Conservation (phyloP, 371 early-diverging fungal species). For the Mortierella sp. region DNA sequence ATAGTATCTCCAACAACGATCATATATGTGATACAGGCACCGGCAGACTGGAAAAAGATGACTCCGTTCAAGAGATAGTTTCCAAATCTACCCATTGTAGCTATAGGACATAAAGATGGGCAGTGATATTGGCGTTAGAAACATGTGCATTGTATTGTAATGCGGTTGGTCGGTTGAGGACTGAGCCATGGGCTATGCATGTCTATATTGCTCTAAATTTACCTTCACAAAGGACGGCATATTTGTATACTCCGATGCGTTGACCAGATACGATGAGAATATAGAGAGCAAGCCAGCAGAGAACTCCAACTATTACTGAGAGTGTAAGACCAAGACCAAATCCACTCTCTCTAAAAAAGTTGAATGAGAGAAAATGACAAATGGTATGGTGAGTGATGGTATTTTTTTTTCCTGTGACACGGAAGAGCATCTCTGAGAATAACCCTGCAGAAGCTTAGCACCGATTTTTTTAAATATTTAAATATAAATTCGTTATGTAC, state of each 20-base stretch:
- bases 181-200: too few species aligned
- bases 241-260: constrained; percentile 60
- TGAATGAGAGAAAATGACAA: too few species aligned
- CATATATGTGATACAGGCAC: constrained; percentile 67
- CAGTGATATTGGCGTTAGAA: not conserved
- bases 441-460: not conserved
- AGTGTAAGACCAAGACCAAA: constrained; percentile 66
- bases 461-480: too few species aligned
- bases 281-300: constrained; percentile 62
- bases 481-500: not conserved
- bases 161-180: too few species aligned
- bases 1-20: constrained; percentile 71
- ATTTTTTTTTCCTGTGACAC: not conserved
- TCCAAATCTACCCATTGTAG: constrained; percentile 63
- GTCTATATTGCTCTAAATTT: too few species aligned
- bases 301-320: constrained; percentile 59
- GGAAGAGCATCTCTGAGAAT: not conserved
- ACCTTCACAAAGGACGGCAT: constrained; percentile 64
- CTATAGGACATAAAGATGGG: constrained; percentile 10
- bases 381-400: too few species aligned
- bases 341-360: constrained; percentile 58
- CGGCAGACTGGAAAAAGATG: constrained; percentile 64
- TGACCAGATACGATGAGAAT: constrained; percentile 65
- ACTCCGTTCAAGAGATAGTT: constrained; percentile 63
- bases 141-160: not conserved